phyloP scores from a whole-genome alignment of 306 rosid species.

The Cucurbita argyrosperma region DNA sequence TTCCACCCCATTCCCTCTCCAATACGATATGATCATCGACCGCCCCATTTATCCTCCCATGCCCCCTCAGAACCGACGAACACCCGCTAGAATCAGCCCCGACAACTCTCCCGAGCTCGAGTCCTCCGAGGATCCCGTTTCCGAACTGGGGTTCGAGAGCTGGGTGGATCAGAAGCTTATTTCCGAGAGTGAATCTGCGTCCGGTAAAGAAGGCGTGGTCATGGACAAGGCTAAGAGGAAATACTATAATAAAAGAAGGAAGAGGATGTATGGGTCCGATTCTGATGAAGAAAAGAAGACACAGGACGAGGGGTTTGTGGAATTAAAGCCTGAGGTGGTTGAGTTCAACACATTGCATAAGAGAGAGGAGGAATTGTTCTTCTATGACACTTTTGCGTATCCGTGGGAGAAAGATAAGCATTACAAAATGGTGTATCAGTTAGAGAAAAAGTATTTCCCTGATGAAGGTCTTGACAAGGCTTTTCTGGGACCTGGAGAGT shows the following conservation, averaged over 20 bases:
- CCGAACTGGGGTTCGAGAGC: constrained; percentile 37
- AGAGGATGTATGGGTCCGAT: constrained; percentile 80
- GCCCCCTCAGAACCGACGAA: constrained; percentile 21
- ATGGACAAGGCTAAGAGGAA: constrained; percentile 72
- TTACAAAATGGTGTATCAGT: constrained; percentile 79
- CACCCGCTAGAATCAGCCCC: constrained; percentile 23
- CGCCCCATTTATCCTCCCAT: constrained; percentile 47
- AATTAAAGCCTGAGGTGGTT: constrained; percentile 68
- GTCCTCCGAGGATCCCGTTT: constrained; percentile 12
- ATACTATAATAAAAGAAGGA: constrained; percentile 60
- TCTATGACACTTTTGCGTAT: constrained; percentile 55
- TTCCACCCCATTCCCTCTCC: constrained; percentile 62
- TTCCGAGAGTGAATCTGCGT: constrained; percentile 13
- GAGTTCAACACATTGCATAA: constrained; percentile 52
- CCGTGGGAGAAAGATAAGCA: constrained; percentile 97
- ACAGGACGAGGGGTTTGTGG: constrained; percentile 41
- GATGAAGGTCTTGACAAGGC: constrained; percentile 76
- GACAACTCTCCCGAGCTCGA: constrained; percentile 16
- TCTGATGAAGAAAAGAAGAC: constrained; percentile 38
- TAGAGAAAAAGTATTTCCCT: constrained; percentile 86
- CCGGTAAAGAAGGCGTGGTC: constrained; percentile 16
- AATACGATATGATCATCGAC: constrained; percentile 65
- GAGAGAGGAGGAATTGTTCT: constrained; percentile 74
- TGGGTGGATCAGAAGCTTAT: constrained; percentile 54
- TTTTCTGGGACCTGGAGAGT: constrained; percentile 63